A percentile compares a stretch with the other conserved stretches of the same genome.
Evolutionary conservation across 1,284 basidiomycete genomes (phyloP).

Genomic region (Apiotrichum domesticum): DNA sequence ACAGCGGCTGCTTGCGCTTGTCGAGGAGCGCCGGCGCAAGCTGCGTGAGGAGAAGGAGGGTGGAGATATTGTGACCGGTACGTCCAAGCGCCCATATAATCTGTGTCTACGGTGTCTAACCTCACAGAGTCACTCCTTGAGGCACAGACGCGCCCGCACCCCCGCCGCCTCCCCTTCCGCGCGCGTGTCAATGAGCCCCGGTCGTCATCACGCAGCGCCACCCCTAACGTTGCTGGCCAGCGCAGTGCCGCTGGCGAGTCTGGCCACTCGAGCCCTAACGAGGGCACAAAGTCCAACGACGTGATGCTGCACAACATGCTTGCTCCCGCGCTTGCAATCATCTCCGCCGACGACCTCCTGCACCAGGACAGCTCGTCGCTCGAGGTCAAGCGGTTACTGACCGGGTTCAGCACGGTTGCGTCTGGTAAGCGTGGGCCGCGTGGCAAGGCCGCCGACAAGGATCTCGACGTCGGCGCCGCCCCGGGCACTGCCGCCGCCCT

Average conservation of each 20-base stretch:
- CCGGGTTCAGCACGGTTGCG: conserved; percentile 22
- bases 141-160: conserved; percentile 34
- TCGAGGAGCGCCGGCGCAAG: conserved; percentile 50
- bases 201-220: conserved; percentile 9
- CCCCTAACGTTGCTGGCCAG: conserved; percentile 12
- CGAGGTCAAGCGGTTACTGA: conserved; percentile 33
- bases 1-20: conserved; percentile 47
- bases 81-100: conserved; percentile 14
- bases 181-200: conserved; percentile 15
- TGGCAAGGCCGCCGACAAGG: conserved; percentile 27
- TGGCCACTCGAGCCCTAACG: conserved; percentile 12
- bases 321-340: conserved; percentile 34
- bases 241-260: conserved; percentile 9
- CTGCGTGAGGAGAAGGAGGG: conserved; percentile 52
- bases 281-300: conserved; percentile 30
- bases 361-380: conserved; percentile 38
- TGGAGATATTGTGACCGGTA: conserved; percentile 49
- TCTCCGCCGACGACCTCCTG: conserved; percentile 43
- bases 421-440: conserved; percentile 37
- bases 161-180: conserved; percentile 32
- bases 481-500: conserved; percentile 36
- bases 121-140: conserved; percentile 39
- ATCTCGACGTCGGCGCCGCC: conserved; percentile 27
- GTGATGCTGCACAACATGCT: conserved; percentile 35
- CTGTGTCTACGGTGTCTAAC: background rate